These are phyloP conservation scores for Sphagnum tenellum DNA, from an alignment of 225 moss, liverwort and hornwort genomes.

Conservation along the genomic window DNA sequence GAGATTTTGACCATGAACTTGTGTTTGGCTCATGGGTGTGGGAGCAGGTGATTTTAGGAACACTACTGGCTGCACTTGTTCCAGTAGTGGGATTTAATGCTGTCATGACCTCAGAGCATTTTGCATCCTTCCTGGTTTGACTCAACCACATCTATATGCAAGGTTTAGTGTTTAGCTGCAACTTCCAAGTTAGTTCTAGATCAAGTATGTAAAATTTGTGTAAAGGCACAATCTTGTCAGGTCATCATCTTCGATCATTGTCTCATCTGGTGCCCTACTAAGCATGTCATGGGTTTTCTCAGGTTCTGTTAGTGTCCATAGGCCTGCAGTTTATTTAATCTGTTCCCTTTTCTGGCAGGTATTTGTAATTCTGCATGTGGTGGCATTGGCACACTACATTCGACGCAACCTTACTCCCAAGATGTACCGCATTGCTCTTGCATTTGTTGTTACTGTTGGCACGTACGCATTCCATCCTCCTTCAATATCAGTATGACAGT, in stretches of 20 bases:
- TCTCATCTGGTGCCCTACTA: no score
- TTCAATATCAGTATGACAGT: not conserved
- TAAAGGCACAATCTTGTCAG: no score
- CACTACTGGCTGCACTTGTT: slow-evolving; percentile 89
- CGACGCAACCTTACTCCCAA: slow-evolving; percentile 65
- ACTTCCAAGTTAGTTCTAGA: no score
- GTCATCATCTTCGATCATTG: no score
- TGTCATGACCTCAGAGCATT: slow-evolving; percentile 99
- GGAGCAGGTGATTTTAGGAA: slow-evolving; percentile 79
- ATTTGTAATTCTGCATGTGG: slow-evolving; percentile 93
- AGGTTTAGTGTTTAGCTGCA: no score
- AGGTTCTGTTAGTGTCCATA: not conserved
- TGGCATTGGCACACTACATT: slow-evolving; percentile 75
- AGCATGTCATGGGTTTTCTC: not conserved
- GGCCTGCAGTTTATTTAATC: slow-evolving; percentile 2
- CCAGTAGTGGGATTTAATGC: slow-evolving; percentile 99
- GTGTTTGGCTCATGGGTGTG: not conserved
- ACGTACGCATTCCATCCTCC: slow-evolving; percentile 41
- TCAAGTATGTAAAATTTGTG: no score
- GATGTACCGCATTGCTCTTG: slow-evolving; percentile 70
- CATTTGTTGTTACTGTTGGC: slow-evolving; percentile 78
- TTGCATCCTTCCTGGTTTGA: slow-evolving; percentile 91
- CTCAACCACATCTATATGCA: not conserved
- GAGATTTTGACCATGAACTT: no score
- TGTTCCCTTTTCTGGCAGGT: slow-evolving; percentile 49